phyloP scores from a whole-genome alignment of 2,329 filamentous ascomycete genomes.

The Mycogone perniciosa region DNA sequence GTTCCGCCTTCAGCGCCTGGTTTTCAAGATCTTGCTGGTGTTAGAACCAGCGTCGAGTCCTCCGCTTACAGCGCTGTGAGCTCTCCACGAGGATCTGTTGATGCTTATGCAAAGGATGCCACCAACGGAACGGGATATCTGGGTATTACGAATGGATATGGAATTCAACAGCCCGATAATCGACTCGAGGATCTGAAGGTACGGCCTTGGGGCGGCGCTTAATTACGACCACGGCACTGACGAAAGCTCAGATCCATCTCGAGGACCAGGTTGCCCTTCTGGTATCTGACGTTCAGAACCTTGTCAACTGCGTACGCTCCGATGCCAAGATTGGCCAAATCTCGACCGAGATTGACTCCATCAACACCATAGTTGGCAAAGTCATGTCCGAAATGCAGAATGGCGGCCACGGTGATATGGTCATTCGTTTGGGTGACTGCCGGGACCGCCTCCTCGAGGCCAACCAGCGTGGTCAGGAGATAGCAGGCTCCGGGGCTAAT shows the following conservation, averaged over 20 bases:
- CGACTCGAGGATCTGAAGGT: slow-evolving; percentile 47
- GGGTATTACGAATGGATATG: slow-evolving; percentile 35
- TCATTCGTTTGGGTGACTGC: slow-evolving; percentile 55
- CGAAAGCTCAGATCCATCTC: slow-evolving; percentile 56
- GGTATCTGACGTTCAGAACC: slow-evolving; percentile 73
- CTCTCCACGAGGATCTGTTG: slow-evolving; percentile 56
- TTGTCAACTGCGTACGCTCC: slow-evolving; percentile 65
- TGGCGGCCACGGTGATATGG: slow-evolving; percentile 45
- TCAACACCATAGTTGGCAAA: slow-evolving; percentile 63
- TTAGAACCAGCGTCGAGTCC: slow-evolving; percentile 58
- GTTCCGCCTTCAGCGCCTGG: slow-evolving; percentile 45
- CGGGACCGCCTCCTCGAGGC: slow-evolving; percentile 60
- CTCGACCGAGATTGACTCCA: slow-evolving; percentile 62
- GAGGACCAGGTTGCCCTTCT: slow-evolving; percentile 76
- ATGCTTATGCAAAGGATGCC: slow-evolving; percentile 33
- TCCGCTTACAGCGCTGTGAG: slow-evolving; percentile 70
- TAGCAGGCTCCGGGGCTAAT: slow-evolving; percentile 44
- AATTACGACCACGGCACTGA: slow-evolving; percentile 12
- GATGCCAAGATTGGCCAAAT: slow-evolving; percentile 60
- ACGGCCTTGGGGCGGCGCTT: slow-evolving; percentile 15
- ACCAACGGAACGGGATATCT: slow-evolving; percentile 31
- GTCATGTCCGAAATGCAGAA: slow-evolving; percentile 61
- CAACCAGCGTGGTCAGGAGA: slow-evolving; percentile 53
- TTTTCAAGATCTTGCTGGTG: slow-evolving; percentile 52
- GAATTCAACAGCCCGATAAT: slow-evolving; percentile 31